These are phyloP conservation scores for Malassezia sp. DNA, from an alignment of 1,284 basidiomycete species.

Conservation along the genomic window DNA sequence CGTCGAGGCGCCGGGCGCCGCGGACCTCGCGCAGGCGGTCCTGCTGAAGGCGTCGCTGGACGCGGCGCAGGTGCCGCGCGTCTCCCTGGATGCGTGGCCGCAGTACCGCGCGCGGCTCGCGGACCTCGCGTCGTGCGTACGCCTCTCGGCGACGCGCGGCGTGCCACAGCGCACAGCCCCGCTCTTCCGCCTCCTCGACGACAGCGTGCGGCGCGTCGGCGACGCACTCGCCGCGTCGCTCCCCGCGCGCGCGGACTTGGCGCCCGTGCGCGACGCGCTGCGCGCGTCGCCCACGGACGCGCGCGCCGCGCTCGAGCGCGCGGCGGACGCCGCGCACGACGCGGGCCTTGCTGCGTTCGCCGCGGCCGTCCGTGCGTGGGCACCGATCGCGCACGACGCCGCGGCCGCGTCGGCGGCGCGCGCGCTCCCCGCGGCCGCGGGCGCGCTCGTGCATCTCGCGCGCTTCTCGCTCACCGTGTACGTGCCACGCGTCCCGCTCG, in stretches of 20 bases:
- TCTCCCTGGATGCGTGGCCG: constrained; percentile 5
- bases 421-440: too few species aligned
- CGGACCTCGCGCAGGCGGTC: not conserved
- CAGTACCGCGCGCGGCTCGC: constrained; percentile 1
- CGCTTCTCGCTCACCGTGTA: constrained; percentile 60
- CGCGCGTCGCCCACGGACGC: constrained; percentile 7
- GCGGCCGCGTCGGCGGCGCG: too few species aligned
- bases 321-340: not conserved
- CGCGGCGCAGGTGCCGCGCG: not conserved
- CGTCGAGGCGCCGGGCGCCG: constrained; percentile 1
- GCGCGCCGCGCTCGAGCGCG: not conserved
- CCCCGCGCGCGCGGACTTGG: not conserved
- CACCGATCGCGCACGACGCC: too few species aligned
- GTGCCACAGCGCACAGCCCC: not conserved
- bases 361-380: too few species aligned
- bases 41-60: not conserved
- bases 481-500: constrained; percentile 73
- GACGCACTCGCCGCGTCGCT: not conserved
- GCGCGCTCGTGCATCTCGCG: too few species aligned
- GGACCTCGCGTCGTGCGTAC: not conserved
- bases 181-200: not conserved
- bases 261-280: not conserved
- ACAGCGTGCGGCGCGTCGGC: not conserved
- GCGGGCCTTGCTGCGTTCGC: constrained; percentile 59
- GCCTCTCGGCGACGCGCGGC: not conserved